These are phyloP conservation scores for Dactylonectria estremocensis DNA, from an alignment of 2,329 filamentous ascomycete species.

Conservation along the genomic window DNA sequence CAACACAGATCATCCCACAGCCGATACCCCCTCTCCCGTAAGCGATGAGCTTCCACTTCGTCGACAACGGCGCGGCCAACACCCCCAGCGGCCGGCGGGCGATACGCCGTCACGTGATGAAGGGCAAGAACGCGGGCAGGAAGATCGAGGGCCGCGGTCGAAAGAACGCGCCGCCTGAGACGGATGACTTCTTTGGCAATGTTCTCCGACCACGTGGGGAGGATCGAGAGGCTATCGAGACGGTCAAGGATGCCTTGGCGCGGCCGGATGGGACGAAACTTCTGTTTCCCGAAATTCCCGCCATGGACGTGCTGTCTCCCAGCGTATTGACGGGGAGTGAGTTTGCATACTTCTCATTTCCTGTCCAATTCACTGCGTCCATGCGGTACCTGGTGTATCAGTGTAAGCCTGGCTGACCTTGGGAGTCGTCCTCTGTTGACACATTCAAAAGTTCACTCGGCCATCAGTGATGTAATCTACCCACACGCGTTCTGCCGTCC, in stretches of 20 bases:
- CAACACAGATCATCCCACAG: neutral
- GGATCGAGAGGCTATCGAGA: neutral
- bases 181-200: neutral
- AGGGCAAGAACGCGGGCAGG: conserved; percentile 41
- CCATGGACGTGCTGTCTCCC: conserved; percentile 12
- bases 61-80: conserved; percentile 29
- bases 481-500: conserved; percentile 39
- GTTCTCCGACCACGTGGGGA: neutral
- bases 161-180: conserved; percentile 30
- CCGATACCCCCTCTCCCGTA: neutral
- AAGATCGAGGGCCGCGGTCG: conserved; percentile 38
- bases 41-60: conserved; percentile 41
- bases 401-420: conserved; percentile 25
- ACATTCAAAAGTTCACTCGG: conserved; percentile 26
- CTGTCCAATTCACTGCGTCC: conserved; percentile 36
- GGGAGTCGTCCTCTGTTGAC: conserved; percentile 7
- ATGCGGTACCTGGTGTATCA: conserved; percentile 43
- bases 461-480: conserved; percentile 35
- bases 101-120: conserved; percentile 46
- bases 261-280: conserved; percentile 10
- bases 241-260: neutral
- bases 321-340: conserved; percentile 36
- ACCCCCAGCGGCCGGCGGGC: conserved; percentile 29
- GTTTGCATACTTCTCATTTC: conserved; percentile 41
- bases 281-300: conserved; percentile 36